Base-by-base conservation (phyloP, 129 eudicot species). In the Saussurea involucrata region DNA sequence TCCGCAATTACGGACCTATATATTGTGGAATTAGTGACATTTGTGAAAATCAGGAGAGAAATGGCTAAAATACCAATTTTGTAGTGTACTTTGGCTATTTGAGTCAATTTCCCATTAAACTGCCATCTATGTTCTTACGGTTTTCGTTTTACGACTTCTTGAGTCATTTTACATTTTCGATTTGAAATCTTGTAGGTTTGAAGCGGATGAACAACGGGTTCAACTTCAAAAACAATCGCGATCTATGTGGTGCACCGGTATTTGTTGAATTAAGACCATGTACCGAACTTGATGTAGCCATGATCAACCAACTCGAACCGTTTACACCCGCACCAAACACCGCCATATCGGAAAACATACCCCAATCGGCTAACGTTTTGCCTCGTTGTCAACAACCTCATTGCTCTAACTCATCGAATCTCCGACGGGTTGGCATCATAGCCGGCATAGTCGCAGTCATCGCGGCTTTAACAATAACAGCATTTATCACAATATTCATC, bases 261-360 rank as follows among this genome's bases (percentile, higher is more conserved):
- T 86, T 95, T 69, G 44, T 88, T 66, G 70, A 90, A 9, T 68
- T 95, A 42, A 84, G 97, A 82, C 86, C 74, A 28, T 95, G 98
- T 84, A 79, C 82, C 53, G 46, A 80, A 40, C 87, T 82, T 31
- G 98, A 95, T 81, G 58, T 20, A 37, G 12, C 66, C 24, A 77
- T 40, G 71, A 72, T 83, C 69, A 81, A 84, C 79, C 84, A 75
- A 58, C 46, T 80, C 8, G 87, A 80, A 66, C 88, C 96, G 27
- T 79, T 80, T 46, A 78, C 73, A 22, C 82, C 88, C 6, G 6
- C 6, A 34, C 24, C 76, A 24, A 82, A 74, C 25, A 60, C 61
- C 27, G 74, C 83, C 24, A 15, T 80, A 44, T 74, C 84, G 8
- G 49, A 2, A 6, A 75, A 34, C 71, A 71, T 74, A 34, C 96